These are phyloP conservation scores for Ichthyophthirius multifiliis DNA, from an alignment of 169 alveolate genomes.

Conservation along the genomic window DNA sequence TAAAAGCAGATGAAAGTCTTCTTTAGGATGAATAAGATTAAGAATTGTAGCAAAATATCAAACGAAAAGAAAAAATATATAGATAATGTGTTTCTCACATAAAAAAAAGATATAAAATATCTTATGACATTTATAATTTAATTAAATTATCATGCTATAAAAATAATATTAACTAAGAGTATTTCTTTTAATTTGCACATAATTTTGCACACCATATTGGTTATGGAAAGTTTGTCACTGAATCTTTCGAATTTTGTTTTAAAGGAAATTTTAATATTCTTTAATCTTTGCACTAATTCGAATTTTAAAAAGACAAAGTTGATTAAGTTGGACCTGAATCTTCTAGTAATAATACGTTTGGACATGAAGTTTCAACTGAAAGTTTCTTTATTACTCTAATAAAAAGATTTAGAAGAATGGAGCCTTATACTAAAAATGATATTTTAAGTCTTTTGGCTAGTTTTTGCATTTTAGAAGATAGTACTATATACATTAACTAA, in stretches of 20 bases:
- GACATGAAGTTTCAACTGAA: background rate
- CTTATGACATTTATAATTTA: background rate
- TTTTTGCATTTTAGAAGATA: background rate
- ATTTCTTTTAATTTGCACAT: background rate
- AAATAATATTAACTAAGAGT: slow-evolving; percentile 8
- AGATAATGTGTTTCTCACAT: background rate
- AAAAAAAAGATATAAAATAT: slow-evolving; percentile 23
- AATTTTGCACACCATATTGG: slow-evolving; percentile 30
- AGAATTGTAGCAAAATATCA: slow-evolving; percentile 5
- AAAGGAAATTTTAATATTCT: slow-evolving; percentile 20
- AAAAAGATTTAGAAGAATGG: slow-evolving; percentile 20
- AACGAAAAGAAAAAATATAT: background rate
- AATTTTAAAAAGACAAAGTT: background rate
- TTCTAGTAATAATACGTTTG: background rate
- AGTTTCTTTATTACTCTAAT: slow-evolving; percentile 16
- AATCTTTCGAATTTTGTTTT: slow-evolving; percentile 10
- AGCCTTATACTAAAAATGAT: slow-evolving; percentile 34
- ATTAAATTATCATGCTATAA: background rate
- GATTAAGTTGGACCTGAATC: background rate
- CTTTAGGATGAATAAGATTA: background rate
- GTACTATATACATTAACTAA: slow-evolving; percentile 33
- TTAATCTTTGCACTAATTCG: slow-evolving; percentile 1
- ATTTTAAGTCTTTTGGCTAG: slow-evolving; percentile 15
- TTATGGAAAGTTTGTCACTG: slow-evolving; percentile 27
- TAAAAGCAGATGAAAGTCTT: slow-evolving; percentile 10